Evolutionary conservation across 1,284 basidiomycete species (phyloP).

Genomic region (Papiliotrema fonsecae): DNA sequence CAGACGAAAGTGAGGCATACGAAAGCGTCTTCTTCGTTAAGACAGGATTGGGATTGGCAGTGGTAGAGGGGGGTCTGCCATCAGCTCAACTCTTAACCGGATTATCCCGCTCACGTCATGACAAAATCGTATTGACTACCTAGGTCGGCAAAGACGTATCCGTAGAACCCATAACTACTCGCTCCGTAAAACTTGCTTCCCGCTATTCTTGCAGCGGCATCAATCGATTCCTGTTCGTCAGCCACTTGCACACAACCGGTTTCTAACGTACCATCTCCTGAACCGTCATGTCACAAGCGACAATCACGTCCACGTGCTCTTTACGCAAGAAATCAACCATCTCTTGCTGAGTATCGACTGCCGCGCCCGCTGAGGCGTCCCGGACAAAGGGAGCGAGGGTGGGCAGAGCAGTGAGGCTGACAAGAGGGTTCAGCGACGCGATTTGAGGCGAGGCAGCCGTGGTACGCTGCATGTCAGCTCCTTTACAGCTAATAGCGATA

Average conservation of each 20-base stretch:
- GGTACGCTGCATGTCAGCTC: constrained; percentile 59
- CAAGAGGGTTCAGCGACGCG: constrained; percentile 85
- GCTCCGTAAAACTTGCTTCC: constrained; percentile 80
- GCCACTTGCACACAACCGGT: not conserved
- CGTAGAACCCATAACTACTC: constrained; percentile 81
- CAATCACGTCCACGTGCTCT: constrained; percentile 68
- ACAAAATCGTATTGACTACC: constrained; percentile 73
- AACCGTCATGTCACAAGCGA: constrained; percentile 69
- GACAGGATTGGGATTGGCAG: constrained; percentile 39
- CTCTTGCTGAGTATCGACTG: constrained; percentile 45
- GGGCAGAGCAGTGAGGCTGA: constrained; percentile 66
- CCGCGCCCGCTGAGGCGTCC: constrained; percentile 21
- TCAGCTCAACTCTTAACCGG: not conserved
- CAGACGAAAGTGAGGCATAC: constrained; percentile 62
- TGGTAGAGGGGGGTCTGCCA: not conserved
- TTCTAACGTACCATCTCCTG: constrained; percentile 57
- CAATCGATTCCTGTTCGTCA: constrained; percentile 63
- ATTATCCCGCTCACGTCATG: constrained; percentile 58
- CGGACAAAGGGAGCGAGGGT: constrained; percentile 51
- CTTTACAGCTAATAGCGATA: no score
- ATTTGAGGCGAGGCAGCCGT: constrained; percentile 77
- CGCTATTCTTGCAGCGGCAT: constrained; percentile 66
- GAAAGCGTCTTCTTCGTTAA: constrained; percentile 60
- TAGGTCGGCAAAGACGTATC: constrained; percentile 92
- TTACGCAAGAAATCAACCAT: constrained; percentile 59